Conservation (phyloP, 495 filamentous ascomycete genomes). For the Talaromyces borbonicus region DNA sequence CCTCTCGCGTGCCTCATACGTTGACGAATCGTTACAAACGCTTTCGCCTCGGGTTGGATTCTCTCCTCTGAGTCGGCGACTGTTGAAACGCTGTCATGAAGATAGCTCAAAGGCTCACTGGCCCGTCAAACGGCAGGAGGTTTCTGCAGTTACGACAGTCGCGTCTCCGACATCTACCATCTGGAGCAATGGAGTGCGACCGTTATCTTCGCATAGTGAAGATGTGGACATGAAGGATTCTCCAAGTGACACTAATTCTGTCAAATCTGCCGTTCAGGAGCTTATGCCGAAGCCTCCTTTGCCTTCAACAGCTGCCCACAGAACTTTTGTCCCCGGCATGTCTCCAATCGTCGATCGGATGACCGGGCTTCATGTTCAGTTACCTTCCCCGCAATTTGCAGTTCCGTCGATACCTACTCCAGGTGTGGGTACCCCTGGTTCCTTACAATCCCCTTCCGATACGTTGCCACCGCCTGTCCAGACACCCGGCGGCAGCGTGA, state of each 20-base stretch:
- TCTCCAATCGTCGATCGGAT: conserved; percentile 14
- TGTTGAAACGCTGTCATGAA: conserved; percentile 34
- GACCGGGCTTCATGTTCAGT: conserved; percentile 27
- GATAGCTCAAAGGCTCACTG: conserved; percentile 31
- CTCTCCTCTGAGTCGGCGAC: conserved; percentile 32
- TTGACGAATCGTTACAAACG: conserved; percentile 37
- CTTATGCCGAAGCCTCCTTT: conserved; percentile 15
- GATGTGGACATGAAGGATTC: conserved; percentile 29
- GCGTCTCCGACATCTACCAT: background rate
- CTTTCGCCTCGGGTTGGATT: conserved; percentile 20
- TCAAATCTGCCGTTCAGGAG: background rate
- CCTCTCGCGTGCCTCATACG: conserved; percentile 26
- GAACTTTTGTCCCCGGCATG: conserved; percentile 19
- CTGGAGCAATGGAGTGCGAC: background rate
- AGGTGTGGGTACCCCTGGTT: conserved; percentile 19
- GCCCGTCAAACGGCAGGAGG: conserved; percentile 1
- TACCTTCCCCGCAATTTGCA: conserved; percentile 23
- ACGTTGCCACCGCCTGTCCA: conserved; percentile 15
- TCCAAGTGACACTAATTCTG: conserved; percentile 1
- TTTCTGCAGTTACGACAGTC: background rate
- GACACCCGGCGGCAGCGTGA: conserved; percentile 23
- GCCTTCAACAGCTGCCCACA: conserved; percentile 30
- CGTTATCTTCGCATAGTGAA: conserved; percentile 12
- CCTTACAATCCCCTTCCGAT: conserved; percentile 25
- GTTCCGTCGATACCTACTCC: conserved; percentile 23